Conservation (phyloP, 2,329 filamentous ascomycete species). For the Endoconidiophora polonica region DNA sequence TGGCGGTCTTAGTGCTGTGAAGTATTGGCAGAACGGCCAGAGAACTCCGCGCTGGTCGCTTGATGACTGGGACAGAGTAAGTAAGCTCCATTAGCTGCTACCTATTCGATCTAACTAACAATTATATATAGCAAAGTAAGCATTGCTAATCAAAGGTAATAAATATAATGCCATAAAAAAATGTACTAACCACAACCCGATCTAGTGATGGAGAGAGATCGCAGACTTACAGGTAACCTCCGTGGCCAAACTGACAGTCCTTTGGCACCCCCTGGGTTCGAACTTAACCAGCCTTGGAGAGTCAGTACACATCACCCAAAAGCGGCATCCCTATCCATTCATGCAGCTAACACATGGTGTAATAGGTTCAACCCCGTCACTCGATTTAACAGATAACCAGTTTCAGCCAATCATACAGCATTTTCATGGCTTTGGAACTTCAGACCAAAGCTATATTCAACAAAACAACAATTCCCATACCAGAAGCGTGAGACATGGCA, state of each 20-base stretch:
- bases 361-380: conserved; percentile 10
- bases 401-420: too few relatives aligned
- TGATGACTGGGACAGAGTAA: conserved; percentile 47
- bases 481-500: too few relatives aligned
- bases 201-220: conserved; percentile 49
- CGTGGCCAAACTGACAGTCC: conserved; percentile 41
- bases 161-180: not conserved
- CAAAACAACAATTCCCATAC: too few relatives aligned
- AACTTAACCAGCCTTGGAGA: conserved; percentile 47
- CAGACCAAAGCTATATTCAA: too few relatives aligned
- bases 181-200: conserved; percentile 9
- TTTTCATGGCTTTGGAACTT: too few relatives aligned
- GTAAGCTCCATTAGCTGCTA: conserved; percentile 14
- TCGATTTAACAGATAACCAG: not conserved
- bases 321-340: not conserved
- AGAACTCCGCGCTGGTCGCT: conserved; percentile 43
- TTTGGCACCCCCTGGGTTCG: conserved; percentile 40
- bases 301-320: conserved; percentile 21
- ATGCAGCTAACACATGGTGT: too few relatives aligned
- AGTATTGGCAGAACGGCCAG: conserved; percentile 41
- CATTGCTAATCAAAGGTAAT: not conserved
- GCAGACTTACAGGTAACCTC: conserved; percentile 40
- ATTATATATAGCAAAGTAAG: conserved; percentile 36
- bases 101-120: conserved; percentile 17
- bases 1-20: conserved; percentile 39